Conservation (phyloP, 139 green algal species). For the Pleodorina starrii region DNA sequence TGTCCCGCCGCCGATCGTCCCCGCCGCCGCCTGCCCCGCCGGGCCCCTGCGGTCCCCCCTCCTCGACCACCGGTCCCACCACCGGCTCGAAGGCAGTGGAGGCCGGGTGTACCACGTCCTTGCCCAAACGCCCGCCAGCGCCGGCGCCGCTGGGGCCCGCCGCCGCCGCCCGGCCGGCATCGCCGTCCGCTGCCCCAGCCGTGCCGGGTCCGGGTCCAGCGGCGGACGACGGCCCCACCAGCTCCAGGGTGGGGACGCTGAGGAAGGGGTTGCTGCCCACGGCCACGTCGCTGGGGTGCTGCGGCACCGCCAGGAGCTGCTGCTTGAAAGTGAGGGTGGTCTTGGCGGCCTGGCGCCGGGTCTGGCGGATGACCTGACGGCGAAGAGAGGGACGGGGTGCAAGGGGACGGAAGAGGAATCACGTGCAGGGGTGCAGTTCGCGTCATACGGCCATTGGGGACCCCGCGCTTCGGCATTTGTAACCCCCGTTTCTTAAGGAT, state of each 20-base stretch:
- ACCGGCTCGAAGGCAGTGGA: slow-evolving; percentile 31
- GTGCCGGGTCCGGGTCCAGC: too few relatives aligned
- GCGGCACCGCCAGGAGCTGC: slow-evolving; percentile 51
- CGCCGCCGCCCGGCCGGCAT: not conserved
- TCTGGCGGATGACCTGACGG: slow-evolving; percentile 15
- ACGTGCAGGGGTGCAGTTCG: too few relatives aligned
- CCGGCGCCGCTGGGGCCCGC: too few relatives aligned
- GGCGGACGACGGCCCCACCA: not conserved
- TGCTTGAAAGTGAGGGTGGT: slow-evolving; percentile 57
- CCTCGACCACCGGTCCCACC: slow-evolving; percentile 28
- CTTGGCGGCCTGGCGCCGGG: slow-evolving; percentile 37
- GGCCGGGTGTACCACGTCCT: slow-evolving; percentile 4
- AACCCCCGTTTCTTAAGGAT: too few relatives aligned
- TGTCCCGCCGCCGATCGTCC: slow-evolving; percentile 36
- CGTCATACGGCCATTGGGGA: too few relatives aligned
- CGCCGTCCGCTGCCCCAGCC: not conserved
- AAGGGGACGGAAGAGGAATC: too few relatives aligned
- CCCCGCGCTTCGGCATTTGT: too few relatives aligned
- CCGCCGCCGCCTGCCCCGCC: not conserved
- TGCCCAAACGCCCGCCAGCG: not conserved
- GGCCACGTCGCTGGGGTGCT: not conserved
- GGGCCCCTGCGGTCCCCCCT: not conserved
- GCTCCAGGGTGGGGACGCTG: slow-evolving; percentile 46
- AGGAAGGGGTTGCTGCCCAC: slow-evolving; percentile 60
- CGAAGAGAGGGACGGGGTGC: too few relatives aligned